Conservation (phyloP, 257 asterid genomes). For the Coffea eugenioides region DNA sequence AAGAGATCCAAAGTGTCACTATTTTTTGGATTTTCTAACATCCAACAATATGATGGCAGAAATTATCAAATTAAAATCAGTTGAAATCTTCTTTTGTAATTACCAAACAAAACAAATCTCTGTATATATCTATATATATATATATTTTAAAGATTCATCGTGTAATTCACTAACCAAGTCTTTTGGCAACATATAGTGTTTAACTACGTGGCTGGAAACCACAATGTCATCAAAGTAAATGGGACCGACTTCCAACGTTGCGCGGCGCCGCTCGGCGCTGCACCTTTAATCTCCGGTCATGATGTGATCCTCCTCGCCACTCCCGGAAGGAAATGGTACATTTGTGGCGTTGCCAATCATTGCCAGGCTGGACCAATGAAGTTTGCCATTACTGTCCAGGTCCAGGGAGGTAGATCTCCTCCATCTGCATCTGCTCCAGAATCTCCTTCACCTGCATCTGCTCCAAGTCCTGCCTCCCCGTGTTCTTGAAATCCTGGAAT, state of each 20-base stretch:
- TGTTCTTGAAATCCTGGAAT: constrained; percentile 13
- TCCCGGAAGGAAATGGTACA: constrained; percentile 46
- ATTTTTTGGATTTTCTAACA: no score
- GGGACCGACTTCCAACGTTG: constrained; percentile 15
- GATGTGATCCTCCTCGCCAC: constrained; percentile 23
- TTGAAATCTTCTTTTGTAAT: no score
- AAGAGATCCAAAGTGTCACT: no score
- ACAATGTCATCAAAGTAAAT: constrained; percentile 33
- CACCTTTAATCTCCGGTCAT: constrained; percentile 12
- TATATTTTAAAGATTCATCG: no score
- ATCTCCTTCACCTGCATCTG: constrained; percentile 10
- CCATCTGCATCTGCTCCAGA: neutral
- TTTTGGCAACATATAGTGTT: constrained; percentile 23
- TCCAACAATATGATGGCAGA: no score
- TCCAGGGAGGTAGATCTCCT: no score
- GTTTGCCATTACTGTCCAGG: constrained; percentile 34
- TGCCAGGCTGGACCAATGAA: constrained; percentile 36
- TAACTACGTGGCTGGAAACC: constrained; percentile 21
- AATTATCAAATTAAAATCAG: no score
- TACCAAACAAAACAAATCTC: no score
- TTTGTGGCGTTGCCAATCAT: constrained; percentile 22
- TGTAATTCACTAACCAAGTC: neutral
- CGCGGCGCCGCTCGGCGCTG: neutral
- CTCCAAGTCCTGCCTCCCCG: neutral
- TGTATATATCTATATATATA: no score